Percentiles rank a stretch among this genome's conserved stretches.
Evolutionary conservation across 768 basidiomycete genomes (phyloP).

Genomic region (Strobilomyces dryophilus): DNA sequence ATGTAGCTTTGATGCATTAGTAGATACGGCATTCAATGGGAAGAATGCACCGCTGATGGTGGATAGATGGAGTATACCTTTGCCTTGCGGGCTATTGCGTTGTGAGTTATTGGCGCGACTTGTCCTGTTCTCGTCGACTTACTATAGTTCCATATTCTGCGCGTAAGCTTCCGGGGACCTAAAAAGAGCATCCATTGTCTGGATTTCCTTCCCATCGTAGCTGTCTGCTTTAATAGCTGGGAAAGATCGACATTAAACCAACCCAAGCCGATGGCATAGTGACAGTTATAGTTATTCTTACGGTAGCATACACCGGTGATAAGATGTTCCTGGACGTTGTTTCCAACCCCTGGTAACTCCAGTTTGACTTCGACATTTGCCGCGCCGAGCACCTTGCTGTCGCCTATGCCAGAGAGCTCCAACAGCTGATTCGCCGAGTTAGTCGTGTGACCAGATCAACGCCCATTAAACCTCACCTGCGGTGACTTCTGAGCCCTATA

Average conservation of each 20-base stretch:
- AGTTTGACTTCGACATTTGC: neutral
- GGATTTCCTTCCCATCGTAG: neutral
- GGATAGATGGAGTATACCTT: conserved; percentile 1
- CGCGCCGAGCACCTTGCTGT: neutral
- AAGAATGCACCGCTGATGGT: neutral
- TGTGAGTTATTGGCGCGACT: neutral
- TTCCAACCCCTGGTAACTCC: conserved; percentile 1
- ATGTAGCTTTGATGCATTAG: neutral
- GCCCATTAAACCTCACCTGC: neutral
- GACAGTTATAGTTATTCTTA: neutral
- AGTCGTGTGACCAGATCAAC: neutral
- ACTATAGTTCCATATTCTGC: neutral
- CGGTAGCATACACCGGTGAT: neutral
- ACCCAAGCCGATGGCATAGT: too few relatives aligned
- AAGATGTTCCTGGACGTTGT: conserved; percentile 3
- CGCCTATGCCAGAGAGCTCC: conserved; percentile 2
- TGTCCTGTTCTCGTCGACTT: neutral
- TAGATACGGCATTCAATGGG: neutral
- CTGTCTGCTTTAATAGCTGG: neutral
- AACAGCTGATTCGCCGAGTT: neutral
- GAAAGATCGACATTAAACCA: neutral
- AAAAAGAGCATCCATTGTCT: conserved; percentile 1
- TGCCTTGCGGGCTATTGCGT: neutral
- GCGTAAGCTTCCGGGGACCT: neutral
- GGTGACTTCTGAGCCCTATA: neutral